Conservation (phyloP, 164 flowering plant species). For the Hamamelis virginiana region DNA sequence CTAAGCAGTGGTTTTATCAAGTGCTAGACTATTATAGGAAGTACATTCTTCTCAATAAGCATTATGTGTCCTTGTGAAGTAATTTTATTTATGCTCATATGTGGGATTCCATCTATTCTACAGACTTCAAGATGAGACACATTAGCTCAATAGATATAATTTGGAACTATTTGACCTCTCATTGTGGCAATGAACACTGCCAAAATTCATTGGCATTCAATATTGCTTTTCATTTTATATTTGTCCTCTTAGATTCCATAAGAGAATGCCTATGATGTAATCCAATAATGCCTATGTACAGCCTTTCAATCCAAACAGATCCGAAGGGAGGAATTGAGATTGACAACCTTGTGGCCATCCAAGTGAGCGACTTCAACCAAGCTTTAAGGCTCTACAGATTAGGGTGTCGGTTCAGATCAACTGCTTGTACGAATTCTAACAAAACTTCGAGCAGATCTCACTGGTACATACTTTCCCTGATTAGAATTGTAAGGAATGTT, state of each 20-base stretch:
- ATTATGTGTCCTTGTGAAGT: too few relatives aligned
- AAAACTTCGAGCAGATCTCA: slow-evolving; percentile 65
- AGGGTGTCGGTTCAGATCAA: slow-evolving; percentile 61
- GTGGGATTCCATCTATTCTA: too few relatives aligned
- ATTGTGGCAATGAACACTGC: not conserved
- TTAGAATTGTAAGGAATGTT: not conserved
- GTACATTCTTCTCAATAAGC: too few relatives aligned
- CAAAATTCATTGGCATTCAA: not conserved
- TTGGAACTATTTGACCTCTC: not conserved
- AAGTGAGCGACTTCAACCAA: slow-evolving; percentile 49
- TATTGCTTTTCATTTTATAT: not conserved
- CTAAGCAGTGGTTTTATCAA: too few relatives aligned
- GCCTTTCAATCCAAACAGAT: slow-evolving; percentile 59
- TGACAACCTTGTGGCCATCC: slow-evolving; percentile 52
- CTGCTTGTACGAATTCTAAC: slow-evolving; percentile 61
- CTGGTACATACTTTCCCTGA: slow-evolving; percentile 38
- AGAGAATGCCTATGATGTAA: slow-evolving; percentile 8
- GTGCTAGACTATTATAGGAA: too few relatives aligned
- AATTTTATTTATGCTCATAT: too few relatives aligned
- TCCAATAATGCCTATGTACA: slow-evolving; percentile 14
- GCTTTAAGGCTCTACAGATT: slow-evolving; percentile 47
- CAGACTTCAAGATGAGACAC: too few relatives aligned
- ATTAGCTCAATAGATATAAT: too few relatives aligned
- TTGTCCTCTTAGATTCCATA: slow-evolving; percentile 1
- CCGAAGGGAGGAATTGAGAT: slow-evolving; percentile 50